Percentiles rank a stretch among this genome's conserved stretches.
Conservation (phyloP, 441 rosid genomes). For the Manihot esculenta region DNA sequence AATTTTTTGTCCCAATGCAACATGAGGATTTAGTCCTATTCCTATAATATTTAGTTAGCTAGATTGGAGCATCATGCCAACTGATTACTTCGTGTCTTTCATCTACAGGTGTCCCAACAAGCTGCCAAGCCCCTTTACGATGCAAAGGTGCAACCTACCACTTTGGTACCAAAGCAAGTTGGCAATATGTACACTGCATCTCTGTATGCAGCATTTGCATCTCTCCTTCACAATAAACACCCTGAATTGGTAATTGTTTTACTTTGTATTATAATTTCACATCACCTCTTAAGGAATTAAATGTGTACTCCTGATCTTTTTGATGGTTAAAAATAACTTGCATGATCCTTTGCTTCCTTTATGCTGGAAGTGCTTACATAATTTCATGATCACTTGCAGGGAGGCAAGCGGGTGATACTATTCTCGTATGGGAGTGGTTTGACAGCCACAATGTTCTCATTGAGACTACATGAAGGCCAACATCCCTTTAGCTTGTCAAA, state of each 20-base stretch:
- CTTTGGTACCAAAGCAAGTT: conserved; percentile 90
- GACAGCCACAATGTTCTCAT: conserved; percentile 85
- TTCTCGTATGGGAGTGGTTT: conserved; percentile 97
- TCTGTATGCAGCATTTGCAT: conserved; percentile 88
- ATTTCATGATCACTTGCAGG: conserved; percentile 39
- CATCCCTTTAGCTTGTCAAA: conserved; percentile 77
- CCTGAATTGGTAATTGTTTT: conserved; percentile 59
- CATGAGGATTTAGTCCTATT: neutral
- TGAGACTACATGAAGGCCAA: conserved; percentile 58
- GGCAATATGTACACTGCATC: conserved; percentile 99
- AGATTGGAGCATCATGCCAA: conserved; percentile 24
- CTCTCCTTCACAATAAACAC: conserved; percentile 80
- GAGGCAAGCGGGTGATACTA: conserved; percentile 73
- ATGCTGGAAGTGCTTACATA: conserved; percentile 12
- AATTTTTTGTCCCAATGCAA: neutral
- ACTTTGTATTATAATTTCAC: neutral
- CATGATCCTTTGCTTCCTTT: neutral
- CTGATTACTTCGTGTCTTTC: conserved; percentile 13
- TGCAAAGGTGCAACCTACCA: conserved; percentile 79
- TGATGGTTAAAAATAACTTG: neutral
- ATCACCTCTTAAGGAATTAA: neutral
- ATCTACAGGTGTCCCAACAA: conserved; percentile 78
- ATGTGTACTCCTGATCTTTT: neutral
- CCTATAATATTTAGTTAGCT: neutral
- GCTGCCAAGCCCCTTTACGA: conserved; percentile 79